Base-by-base conservation (phyloP, 1,139 yeast genomes). In the Saccharomyces hybrid region DNA sequence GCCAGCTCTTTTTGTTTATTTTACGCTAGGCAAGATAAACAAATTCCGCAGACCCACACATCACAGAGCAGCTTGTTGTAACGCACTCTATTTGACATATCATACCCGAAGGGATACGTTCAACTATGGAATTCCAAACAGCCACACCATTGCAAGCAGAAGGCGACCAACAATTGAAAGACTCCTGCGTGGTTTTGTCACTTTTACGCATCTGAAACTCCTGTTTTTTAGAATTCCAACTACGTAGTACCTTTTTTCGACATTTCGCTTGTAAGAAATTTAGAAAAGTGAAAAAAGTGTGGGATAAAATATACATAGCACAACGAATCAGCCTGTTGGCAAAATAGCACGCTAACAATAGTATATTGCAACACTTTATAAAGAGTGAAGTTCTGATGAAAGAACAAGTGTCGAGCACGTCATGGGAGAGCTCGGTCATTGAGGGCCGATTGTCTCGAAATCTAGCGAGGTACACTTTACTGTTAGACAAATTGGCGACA, bases 401-500 rank as follows among this genome's bases (percentile, higher is more conserved):
- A 34, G 42, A 11, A 11, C 23, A 34, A 3, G 42, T 8, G 4
- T 34, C 42, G 42, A 34, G 23, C 5, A 14, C 42, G 20, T 14
- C 42, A 34, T 34, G 42, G 42, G 42, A 34, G 42, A 5, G 42
- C 42, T 34, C 42, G 42, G 11, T 34, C 42, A 34, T 34, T 50
- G 66, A 63, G 32, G 66, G 64, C 25, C 62, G 59, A 53, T 51
- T 66, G 47, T 59, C 66, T n/a, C 59, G 57, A 48, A 62, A 60
- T 50, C 51, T 67, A 50, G 65, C 68, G 1, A 65, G 64, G 46
- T 67, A 64, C 51, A 57, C 62, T 28, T 55, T 60, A 23, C 54
- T 65, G 13, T 42, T 66, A 28, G 61, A 61, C 34, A 66, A 65
- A 52, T 51, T 67, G 38, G 57, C 70, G n/a, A 65, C 69, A 3